These are phyloP conservation scores for Salinomyces thailandicus DNA, from an alignment of 2,329 filamentous ascomycete genomes.

Conservation along the genomic window DNA sequence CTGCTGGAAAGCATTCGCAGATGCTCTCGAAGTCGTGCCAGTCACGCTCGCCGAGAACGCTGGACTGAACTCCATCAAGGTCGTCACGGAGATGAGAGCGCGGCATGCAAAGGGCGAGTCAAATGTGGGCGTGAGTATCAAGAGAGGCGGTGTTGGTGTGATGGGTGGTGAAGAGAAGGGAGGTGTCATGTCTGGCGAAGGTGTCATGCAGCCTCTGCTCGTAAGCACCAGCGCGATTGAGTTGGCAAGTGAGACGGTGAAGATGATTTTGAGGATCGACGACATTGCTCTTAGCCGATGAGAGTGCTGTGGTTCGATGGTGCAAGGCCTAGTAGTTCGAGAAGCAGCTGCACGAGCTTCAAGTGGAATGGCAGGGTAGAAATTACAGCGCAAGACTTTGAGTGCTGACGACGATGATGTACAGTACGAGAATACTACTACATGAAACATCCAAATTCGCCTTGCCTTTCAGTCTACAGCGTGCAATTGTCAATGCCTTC, in stretches of 20 bases:
- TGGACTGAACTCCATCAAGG: slow-evolving; percentile 95
- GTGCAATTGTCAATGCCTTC: too few relatives aligned
- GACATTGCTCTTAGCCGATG: slow-evolving; percentile 48
- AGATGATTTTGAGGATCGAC: slow-evolving; percentile 73
- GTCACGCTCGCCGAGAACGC: slow-evolving; percentile 96
- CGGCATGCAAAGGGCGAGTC: slow-evolving; percentile 90
- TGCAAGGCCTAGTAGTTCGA: too few relatives aligned
- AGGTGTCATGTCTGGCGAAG: slow-evolving; percentile 22
- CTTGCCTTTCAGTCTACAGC: too few relatives aligned
- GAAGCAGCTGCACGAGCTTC: too few relatives aligned
- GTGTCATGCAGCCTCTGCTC: slow-evolving; percentile 87
- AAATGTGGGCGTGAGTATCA: slow-evolving; percentile 96
- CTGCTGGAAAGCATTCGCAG: slow-evolving; percentile 98
- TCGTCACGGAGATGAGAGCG: slow-evolving; percentile 90
- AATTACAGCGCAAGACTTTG: too few relatives aligned
- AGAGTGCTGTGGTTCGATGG: too few relatives aligned
- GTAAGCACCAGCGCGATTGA: slow-evolving; percentile 97
- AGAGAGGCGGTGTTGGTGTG: slow-evolving; percentile 90
- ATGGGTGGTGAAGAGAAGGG: slow-evolving; percentile 56
- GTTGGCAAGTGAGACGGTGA: slow-evolving; percentile 93
- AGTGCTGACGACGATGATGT: too few relatives aligned
- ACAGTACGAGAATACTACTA: too few relatives aligned
- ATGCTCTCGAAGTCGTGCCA: slow-evolving; percentile 93
- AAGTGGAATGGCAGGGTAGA: too few relatives aligned
- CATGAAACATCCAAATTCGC: too few relatives aligned